Conservation (phyloP, 129 eudicot genomes). For the Glebionis coronaria region DNA sequence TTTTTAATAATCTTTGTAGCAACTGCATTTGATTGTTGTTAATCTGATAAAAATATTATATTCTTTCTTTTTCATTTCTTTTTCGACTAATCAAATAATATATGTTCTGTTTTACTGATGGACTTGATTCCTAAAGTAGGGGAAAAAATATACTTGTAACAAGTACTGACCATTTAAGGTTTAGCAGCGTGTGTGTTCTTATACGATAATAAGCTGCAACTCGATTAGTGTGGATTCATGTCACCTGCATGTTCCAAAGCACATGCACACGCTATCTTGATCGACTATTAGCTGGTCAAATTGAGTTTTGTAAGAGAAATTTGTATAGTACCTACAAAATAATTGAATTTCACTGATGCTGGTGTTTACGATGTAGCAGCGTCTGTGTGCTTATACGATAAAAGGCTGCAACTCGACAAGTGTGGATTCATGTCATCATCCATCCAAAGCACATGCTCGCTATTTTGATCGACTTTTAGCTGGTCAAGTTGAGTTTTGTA, state of each 20-base stretch:
- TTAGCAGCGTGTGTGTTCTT: no score
- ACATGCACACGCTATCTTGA: neutral
- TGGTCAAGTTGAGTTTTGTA: no score
- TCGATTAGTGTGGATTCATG: no score
- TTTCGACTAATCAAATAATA: neutral
- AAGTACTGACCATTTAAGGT: neutral
- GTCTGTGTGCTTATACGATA: neutral
- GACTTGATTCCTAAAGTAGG: neutral
- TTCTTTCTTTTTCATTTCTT: neutral
- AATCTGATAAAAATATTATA: constrained; percentile 5
- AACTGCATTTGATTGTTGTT: neutral
- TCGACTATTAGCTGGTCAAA: no score
- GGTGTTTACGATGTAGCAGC: neutral
- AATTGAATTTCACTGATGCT: no score
- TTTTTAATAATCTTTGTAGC: neutral
- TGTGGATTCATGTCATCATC: neutral
- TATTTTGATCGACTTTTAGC: no score
- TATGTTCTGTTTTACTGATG: neutral
- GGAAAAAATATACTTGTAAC: neutral
- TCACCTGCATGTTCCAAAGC: neutral
- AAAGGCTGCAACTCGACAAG: neutral
- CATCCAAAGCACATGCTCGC: neutral
- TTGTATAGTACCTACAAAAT: neutral
- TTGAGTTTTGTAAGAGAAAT: neutral
- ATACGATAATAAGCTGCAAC: no score